Conservation (phyloP, 2,329 filamentous ascomycete genomes). For the Anthostomella pinea region DNA sequence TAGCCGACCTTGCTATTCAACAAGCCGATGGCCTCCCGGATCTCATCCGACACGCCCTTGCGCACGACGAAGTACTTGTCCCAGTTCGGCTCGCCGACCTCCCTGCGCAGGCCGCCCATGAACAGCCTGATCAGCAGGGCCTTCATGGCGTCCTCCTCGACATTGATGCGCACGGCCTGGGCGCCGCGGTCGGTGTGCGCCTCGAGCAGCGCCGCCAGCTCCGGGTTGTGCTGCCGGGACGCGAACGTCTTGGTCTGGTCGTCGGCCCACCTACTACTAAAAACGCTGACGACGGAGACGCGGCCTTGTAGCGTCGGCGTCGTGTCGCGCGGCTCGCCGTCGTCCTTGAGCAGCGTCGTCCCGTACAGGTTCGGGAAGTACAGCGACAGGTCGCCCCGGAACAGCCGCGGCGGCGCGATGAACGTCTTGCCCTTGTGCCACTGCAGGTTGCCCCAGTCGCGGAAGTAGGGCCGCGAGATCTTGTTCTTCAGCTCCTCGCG, state of each 20-base stretch:
- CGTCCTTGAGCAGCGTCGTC: slow-evolving; percentile 64
- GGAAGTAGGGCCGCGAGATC: slow-evolving; percentile 76
- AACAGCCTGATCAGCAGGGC: slow-evolving; percentile 58
- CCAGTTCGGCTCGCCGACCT: slow-evolving; percentile 52
- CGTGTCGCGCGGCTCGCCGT: slow-evolving; percentile 60
- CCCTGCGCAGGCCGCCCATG: slow-evolving; percentile 49
- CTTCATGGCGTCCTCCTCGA: slow-evolving; percentile 76
- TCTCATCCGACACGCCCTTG: slow-evolving; percentile 56
- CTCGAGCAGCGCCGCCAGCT: slow-evolving; percentile 61
- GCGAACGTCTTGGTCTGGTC: slow-evolving; percentile 73
- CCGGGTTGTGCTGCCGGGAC: slow-evolving; percentile 62
- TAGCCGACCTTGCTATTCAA: slow-evolving; percentile 93
- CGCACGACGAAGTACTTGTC: slow-evolving; percentile 60
- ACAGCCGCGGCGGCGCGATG: slow-evolving; percentile 77
- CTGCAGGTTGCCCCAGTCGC: slow-evolving; percentile 85
- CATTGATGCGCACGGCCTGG: slow-evolving; percentile 83
- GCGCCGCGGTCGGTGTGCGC: slow-evolving; percentile 50
- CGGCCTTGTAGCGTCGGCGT: slow-evolving; percentile 71
- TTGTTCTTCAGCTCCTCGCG: slow-evolving; percentile 62
- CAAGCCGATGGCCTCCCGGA: slow-evolving; percentile 63
- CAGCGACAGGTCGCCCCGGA: slow-evolving; percentile 76
- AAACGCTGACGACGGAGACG: slow-evolving; percentile 76
- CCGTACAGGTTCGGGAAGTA: slow-evolving; percentile 94
- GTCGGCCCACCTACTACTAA: slow-evolving; percentile 83
- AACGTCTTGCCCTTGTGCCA: slow-evolving; percentile 90